Evolutionary conservation across 306 rosid genomes (phyloP), one percentile per base, ranked within the genome.

Genomic region (Vigna trinervia): DNA sequence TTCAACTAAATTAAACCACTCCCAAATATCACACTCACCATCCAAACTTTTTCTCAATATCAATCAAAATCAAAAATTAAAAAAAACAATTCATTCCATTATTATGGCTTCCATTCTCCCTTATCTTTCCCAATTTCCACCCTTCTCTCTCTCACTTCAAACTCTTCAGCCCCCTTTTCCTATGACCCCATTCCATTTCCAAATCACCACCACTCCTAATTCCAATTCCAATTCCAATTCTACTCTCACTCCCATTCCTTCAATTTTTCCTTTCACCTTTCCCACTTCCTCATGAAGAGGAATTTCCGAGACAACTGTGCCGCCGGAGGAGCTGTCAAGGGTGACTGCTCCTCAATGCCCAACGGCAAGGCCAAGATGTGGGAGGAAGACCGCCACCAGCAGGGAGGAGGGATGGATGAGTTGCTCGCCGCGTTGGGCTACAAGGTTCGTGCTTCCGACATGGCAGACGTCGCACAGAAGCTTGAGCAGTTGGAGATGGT

Each of bases 401-500:
- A 58, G 8, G 38, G 30, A 1, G 77, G 85, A 0, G 93, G 84
- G 23, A 78, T 88, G 86, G 98, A 93, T 58, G 90, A 89, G 83
- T 41, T 69, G 4, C 87, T 93, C 1, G 98, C 90, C 8, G 88
- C 86, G 48, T 36, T 93, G 76, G 98, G 98, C 0, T 93, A 89
- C 88, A 91, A 87, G 79, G 97, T 93, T 3, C 87, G 89, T 65
- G 52, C 87, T 0, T 83, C 92, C 0, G 96, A 93, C 87, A 89
- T 93, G 97, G 91, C 88, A 0, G 90, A 87, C 22, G 93, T 93
- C 15, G 98, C 98, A 0, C 88, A 86, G 79, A 91, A 88, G 80
- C 89, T 93, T 2, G 94, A 93, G 75, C 92, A 88, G 71, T 85
- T 93, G 2, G 96, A 91, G 68, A 90, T 91, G 98, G 89, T 73